These are phyloP conservation scores for Dactylonectria estremocensis DNA, from an alignment of 2,329 filamentous ascomycete species.

Conservation along the genomic window DNA sequence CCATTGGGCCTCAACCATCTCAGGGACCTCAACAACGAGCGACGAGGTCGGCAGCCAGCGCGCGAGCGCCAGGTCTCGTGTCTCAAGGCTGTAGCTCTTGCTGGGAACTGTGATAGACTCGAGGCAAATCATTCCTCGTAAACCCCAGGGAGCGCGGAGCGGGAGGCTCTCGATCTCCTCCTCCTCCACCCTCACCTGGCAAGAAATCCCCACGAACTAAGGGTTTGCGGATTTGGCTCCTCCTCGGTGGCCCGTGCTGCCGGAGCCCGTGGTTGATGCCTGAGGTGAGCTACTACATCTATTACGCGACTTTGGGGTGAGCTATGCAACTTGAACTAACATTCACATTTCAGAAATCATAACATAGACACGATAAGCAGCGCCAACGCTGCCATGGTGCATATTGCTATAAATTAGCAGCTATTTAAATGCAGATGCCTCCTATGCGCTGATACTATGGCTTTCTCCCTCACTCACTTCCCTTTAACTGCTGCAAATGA, in stretches of 20 bases:
- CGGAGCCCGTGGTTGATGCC: neutral
- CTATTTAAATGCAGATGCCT: neutral
- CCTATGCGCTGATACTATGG: too few species aligned
- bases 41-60: neutral
- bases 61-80: neutral
- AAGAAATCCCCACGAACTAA: too few species aligned
- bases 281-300: neutral
- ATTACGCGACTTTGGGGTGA: neutral
- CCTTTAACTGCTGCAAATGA: too few species aligned
- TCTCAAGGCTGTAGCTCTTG: neutral
- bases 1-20: neutral
- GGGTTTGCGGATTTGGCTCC: too few species aligned
- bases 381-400: neutral
- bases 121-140: neutral
- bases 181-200: neutral
- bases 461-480: too few species aligned
- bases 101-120: neutral
- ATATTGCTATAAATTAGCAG: neutral
- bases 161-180: neutral
- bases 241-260: too few species aligned
- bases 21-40: neutral
- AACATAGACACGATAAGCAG: neutral
- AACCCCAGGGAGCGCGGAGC: neutral
- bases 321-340: too few species aligned
- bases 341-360: neutral